Percentiles rank a stretch among this genome's conserved stretches.
Conservation (phyloP, 2,329 filamentous ascomycete genomes). For the Aspergillus quadrilineatus region DNA sequence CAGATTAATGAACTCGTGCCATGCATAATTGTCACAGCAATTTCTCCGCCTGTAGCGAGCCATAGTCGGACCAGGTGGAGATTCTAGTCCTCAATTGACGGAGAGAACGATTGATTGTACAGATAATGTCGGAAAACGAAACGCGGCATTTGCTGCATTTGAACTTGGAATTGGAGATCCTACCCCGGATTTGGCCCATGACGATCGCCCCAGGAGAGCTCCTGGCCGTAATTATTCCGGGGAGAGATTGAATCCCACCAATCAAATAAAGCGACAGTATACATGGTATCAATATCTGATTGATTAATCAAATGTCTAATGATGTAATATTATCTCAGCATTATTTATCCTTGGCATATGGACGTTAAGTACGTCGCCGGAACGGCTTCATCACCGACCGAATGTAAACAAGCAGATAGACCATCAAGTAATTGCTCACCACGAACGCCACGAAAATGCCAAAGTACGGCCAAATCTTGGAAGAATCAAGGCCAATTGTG, state of each 20-base stretch:
- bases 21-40: neutral
- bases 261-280: neutral
- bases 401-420: constrained; percentile 36
- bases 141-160: constrained; percentile 1
- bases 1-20: neutral
- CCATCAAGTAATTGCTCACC: constrained; percentile 36
- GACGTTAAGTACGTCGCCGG: constrained; percentile 18
- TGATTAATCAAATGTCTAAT: neutral
- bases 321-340: neutral
- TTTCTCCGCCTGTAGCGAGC: constrained; percentile 8
- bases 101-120: neutral
- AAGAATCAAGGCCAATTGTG: constrained; percentile 30
- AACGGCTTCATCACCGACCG: constrained; percentile 33
- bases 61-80: neutral
- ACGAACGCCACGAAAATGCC: constrained; percentile 36
- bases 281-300: neutral
- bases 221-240: constrained; percentile 5
- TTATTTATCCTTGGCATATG: neutral
- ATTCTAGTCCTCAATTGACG: neutral
- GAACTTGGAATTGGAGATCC: neutral
- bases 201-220: neutral
- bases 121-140: neutral
- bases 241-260: constrained; percentile 7
- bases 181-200: neutral
- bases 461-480: constrained; percentile 37